Evolutionary conservation across 2,329 filamentous ascomycete genomes (phyloP).

Genomic region (Cladosporium sp.): DNA sequence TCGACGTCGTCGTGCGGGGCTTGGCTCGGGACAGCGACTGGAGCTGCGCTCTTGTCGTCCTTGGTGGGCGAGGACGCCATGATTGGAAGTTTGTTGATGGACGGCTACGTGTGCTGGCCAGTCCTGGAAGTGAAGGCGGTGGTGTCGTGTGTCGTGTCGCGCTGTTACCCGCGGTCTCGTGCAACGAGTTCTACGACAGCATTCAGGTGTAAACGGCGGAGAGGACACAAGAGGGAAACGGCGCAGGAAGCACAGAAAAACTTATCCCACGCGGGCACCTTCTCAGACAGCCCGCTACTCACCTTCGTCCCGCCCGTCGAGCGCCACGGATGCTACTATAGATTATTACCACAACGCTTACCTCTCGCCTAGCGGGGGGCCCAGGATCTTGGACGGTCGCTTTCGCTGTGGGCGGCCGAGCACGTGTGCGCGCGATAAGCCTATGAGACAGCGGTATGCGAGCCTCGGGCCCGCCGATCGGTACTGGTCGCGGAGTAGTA

Average conservation of each 20-base stretch:
- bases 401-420: not conserved
- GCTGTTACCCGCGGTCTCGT: not conserved
- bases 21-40: not conserved
- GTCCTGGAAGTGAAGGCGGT: not conserved
- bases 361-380: not conserved
- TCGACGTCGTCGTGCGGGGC: not conserved
- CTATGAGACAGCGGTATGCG: slow-evolving; percentile 3
- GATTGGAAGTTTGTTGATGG: not conserved
- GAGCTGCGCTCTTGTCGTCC: not conserved
- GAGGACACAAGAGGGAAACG: not conserved
- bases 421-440: slow-evolving; percentile 4
- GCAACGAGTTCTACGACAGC: not conserved
- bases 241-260: too few relatives aligned
- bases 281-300: too few relatives aligned
- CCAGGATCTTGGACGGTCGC: not conserved
- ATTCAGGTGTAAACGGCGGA: not conserved
- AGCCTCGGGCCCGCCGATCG: not conserved
- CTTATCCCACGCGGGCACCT: too few relatives aligned
- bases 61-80: not conserved
- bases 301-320: not conserved
- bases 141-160: not conserved
- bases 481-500: not conserved
- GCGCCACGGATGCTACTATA: not conserved
- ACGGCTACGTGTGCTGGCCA: not conserved
- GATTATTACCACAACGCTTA: not conserved